Evolutionary conservation across 306 rosid species (phyloP).

Genomic region (Dryas octopetala): DNA sequence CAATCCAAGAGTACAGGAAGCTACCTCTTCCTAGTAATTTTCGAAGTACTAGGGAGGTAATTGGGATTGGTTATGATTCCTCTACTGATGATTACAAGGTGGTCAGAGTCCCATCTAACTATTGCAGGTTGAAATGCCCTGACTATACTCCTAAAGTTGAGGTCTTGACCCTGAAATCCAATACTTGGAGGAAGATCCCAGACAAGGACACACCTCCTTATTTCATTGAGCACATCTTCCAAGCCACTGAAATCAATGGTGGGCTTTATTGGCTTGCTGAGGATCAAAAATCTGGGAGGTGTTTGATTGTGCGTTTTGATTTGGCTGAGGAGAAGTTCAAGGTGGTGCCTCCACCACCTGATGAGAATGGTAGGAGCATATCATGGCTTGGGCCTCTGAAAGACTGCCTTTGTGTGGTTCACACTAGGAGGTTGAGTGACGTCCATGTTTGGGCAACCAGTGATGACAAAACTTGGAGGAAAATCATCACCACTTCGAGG

Average conservation of each 20-base stretch:
- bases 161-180: constrained; percentile 21
- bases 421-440: constrained; percentile 28
- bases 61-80: constrained; percentile 35
- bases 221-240: constrained; percentile 39
- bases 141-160: constrained; percentile 29
- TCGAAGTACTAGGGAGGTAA: constrained; percentile 33
- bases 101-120: constrained; percentile 36
- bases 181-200: constrained; percentile 35
- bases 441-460: constrained; percentile 33
- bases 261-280: constrained; percentile 40
- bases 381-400: constrained; percentile 35
- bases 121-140: constrained; percentile 25
- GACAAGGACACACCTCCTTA: constrained; percentile 33
- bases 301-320: constrained; percentile 36
- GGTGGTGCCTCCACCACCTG: constrained; percentile 24
- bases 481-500: constrained; percentile 23
- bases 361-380: constrained; percentile 9
- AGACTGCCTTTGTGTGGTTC: constrained; percentile 31
- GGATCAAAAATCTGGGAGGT: not conserved
- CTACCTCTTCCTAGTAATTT: constrained; percentile 28
- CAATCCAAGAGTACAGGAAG: constrained; percentile 33
- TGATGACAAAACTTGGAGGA: constrained; percentile 34
- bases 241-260: constrained; percentile 31
- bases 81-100: constrained; percentile 29
- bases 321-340: constrained; percentile 35